Base-by-base conservation (phyloP, 2,329 filamentous ascomycete genomes). In the Neonectria hederae region DNA sequence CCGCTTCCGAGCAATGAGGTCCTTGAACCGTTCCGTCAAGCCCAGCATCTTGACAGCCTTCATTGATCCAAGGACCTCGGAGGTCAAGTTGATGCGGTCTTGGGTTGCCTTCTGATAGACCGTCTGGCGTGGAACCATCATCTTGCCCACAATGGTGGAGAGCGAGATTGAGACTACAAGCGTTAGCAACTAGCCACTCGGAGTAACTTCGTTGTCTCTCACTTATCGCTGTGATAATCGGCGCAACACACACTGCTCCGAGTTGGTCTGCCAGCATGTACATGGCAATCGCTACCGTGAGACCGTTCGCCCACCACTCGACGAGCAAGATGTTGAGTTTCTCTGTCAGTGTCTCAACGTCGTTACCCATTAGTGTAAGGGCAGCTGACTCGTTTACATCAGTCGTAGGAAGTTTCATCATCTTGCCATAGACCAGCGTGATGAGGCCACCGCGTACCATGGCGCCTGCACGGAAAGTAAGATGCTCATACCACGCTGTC, bases 31-130 rank as follows among this genome's bases (percentile, higher is more conserved):
- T 22, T 76, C 73, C 2, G 76, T 69, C 8, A 74, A 67, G 0
- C 76, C 76, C 2, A 77, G 67, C 75, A 78, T 78, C 53, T 79
- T 78, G n/a, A 77, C 71, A 1, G 74, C 66, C 17, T 78, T 78
- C 26, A 78, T 74, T 1, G 74, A 77, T 4, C 73, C 63, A 7
- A 78, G 61, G 2, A 76, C 70, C 26, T 77, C 73, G 0, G 76
- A 74, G 1, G 75, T 78, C 14, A 78, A 72, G 21, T 76, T 77
- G 48, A 78, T 76, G 5, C 76, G 75, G 11, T 68, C 67, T 22
- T 78, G 76, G 0, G 75, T 76, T n/a, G 76, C 72, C 10, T 77
- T 72, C 52, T 76, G 76, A 54, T 76, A 78, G 8, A 63, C 54
- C 2, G 69, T 76, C n/a, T 76, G 75, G 5, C 75, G 71, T 1